Conservation (phyloP, 1,139 yeast genomes). For the Zygoascus hellenicus region DNA sequence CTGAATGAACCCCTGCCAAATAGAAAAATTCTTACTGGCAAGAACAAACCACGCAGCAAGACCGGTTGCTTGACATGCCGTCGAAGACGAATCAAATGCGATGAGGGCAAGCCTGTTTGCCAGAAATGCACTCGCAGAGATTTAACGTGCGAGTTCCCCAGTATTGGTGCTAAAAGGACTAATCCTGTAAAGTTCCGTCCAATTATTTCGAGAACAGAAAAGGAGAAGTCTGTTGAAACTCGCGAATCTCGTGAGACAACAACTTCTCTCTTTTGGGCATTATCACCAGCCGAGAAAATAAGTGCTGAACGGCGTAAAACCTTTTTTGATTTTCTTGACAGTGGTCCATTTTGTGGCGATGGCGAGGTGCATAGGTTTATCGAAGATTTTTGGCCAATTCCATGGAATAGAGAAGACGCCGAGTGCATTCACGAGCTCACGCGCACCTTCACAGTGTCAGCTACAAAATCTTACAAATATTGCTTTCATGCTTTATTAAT, state of each 20-base stretch:
- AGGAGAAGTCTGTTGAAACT: background rate
- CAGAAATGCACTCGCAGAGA: background rate
- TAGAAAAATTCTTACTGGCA: background rate
- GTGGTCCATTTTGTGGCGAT: background rate
- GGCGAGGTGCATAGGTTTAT: background rate
- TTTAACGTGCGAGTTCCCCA: background rate
- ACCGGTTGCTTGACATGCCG: slow-evolving; percentile 10
- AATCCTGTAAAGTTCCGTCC: background rate
- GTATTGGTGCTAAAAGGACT: background rate
- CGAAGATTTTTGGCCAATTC: background rate
- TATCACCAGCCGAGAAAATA: background rate
- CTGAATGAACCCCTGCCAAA: background rate
- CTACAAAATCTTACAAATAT: background rate
- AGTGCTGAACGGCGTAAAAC: background rate
- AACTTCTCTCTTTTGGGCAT: background rate
- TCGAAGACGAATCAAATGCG: slow-evolving; percentile 6
- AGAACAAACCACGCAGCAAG: background rate
- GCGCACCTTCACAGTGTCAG: background rate
- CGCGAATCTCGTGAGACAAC: background rate
- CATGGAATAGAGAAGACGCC: background rate
- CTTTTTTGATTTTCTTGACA: background rate
- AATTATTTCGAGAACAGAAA: background rate
- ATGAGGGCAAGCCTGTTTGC: slow-evolving; percentile 4
- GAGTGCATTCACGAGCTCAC: background rate
- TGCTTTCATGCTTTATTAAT: background rate